phyloP scores from a whole-genome alignment of 345 rosid species.

The Lumnitzera racemosa region DNA sequence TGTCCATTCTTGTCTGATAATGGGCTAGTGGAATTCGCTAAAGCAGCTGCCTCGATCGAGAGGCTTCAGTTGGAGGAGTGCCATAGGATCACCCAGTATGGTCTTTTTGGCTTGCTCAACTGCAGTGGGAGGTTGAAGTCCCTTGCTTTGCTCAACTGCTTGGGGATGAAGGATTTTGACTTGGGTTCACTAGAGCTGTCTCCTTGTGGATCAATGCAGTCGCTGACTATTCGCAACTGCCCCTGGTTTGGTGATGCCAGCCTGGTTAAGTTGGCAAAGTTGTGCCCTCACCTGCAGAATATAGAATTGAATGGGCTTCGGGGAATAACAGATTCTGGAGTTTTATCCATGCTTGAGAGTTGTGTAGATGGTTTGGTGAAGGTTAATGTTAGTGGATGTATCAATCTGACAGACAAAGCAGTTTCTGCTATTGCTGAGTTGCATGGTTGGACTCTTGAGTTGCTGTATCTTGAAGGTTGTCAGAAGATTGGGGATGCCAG shows the following conservation, averaged over 20 bases:
- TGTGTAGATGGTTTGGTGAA: constrained; percentile 60
- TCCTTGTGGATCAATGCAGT: constrained; percentile 45
- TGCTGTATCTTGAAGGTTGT: constrained; percentile 71
- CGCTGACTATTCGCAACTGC: constrained; percentile 62
- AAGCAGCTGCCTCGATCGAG: constrained; percentile 58
- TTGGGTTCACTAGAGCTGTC: constrained; percentile 28
- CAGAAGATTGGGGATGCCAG: constrained; percentile 53
- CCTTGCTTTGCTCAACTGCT: constrained; percentile 58
- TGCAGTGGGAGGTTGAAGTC: constrained; percentile 68
- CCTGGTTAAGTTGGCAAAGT: constrained; percentile 57
- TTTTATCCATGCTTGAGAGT: constrained; percentile 49
- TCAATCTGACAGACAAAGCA: constrained; percentile 57
- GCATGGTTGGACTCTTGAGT: constrained; percentile 70
- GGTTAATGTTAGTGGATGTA: constrained; percentile 70
- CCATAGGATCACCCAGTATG: constrained; percentile 87
- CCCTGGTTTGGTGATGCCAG: constrained; percentile 77
- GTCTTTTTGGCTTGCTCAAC: constrained; percentile 72
- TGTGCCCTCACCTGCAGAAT: constrained; percentile 67
- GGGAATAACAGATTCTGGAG: constrained; percentile 66
- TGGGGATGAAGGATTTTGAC: constrained; percentile 55
- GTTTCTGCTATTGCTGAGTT: constrained; percentile 44
- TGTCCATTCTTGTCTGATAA: constrained; percentile 61
- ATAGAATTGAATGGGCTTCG: constrained; percentile 61
- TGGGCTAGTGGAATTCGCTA: constrained; percentile 70
- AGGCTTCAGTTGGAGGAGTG: constrained; percentile 85